Evolutionary conservation across 768 basidiomycete species (phyloP).

Genomic region (Panellus pusillus): DNA sequence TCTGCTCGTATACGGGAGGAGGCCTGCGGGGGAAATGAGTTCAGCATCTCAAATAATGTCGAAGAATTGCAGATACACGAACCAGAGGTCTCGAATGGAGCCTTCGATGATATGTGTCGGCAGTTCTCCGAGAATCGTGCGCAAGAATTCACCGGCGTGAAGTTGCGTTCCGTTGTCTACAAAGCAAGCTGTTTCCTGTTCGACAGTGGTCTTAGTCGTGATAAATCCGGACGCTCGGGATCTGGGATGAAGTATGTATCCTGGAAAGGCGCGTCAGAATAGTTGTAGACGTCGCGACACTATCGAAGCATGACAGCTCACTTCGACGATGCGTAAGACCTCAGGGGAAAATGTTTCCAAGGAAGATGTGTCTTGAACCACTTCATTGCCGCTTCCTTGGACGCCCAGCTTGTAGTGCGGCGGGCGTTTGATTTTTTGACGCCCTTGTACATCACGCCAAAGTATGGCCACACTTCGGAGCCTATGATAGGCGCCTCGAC

Average conservation of each 20-base stretch:
- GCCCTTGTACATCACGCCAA: background rate
- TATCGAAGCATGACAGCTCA: background rate
- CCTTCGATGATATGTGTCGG: slow-evolving; percentile 15
- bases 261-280: background rate
- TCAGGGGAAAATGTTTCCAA: slow-evolving; percentile 11
- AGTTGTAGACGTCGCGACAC: background rate
- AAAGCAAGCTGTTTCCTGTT: slow-evolving; percentile 24
- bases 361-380: slow-evolving; percentile 9
- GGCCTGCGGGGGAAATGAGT: background rate
- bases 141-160: slow-evolving; percentile 4
- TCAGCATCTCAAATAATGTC: background rate
- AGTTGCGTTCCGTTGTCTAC: slow-evolving; percentile 21
- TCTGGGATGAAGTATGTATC: slow-evolving; percentile 15
- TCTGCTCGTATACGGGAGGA: background rate
- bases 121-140: slow-evolving; percentile 6
- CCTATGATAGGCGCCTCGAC: slow-evolving; percentile 9
- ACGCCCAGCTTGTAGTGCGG: slow-evolving; percentile 7
- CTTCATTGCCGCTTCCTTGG: slow-evolving; percentile 8
- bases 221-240: slow-evolving; percentile 4
- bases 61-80: background rate
- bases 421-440: slow-evolving; percentile 14
- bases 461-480: slow-evolving; percentile 12
- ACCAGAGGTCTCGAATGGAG: slow-evolving; percentile 7
- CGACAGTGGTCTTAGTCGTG: slow-evolving; percentile 24
- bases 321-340: slow-evolving; percentile 1